Conservation (phyloP, 345 rosid genomes). For the Lepidium sativum region DNA sequence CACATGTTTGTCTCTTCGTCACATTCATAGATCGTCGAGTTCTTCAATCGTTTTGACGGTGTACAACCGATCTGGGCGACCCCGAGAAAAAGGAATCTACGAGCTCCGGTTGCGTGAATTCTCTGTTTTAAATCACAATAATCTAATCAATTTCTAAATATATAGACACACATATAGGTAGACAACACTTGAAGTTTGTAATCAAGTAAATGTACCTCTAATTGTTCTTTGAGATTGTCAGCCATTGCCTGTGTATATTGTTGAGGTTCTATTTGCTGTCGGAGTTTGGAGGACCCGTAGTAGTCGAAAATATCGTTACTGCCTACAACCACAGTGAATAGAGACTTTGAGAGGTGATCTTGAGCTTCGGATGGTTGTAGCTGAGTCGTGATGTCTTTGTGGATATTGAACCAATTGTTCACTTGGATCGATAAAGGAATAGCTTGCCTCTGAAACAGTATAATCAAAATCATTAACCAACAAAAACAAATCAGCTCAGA, state of each 20-base stretch:
- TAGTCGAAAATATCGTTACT: slow-evolving; percentile 64
- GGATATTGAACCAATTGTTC: slow-evolving; percentile 30
- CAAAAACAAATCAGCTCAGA: not conserved
- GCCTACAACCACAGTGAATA: slow-evolving; percentile 43
- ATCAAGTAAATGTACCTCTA: too few species aligned
- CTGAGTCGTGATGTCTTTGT: slow-evolving; percentile 11
- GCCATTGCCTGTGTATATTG: slow-evolving; percentile 39
- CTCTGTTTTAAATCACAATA: too few species aligned
- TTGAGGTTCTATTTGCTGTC: slow-evolving; percentile 28
- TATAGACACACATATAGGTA: too few species aligned
- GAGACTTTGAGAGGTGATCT: slow-evolving; percentile 37
- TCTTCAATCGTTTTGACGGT: slow-evolving; percentile 40
- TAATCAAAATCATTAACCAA: not conserved
- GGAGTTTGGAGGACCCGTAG: slow-evolving; percentile 31
- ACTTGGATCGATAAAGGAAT: slow-evolving; percentile 52
- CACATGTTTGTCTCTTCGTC: slow-evolving; percentile 34
- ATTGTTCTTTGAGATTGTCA: slow-evolving; percentile 35
- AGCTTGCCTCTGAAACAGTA: slow-evolving; percentile 28
- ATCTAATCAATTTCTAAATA: too few species aligned
- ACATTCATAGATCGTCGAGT: slow-evolving; percentile 32
- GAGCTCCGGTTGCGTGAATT: slow-evolving; percentile 36
- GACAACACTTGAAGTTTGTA: too few species aligned
- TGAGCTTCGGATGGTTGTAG: slow-evolving; percentile 33
- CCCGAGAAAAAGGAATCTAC: slow-evolving; percentile 48
- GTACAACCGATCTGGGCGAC: slow-evolving; percentile 46